A percentile compares a stretch with the other conserved stretches of the same genome.
These are phyloP conservation scores for Hibiscus syriacus DNA, from an alignment of 345 rosid species.

Conservation along the genomic window DNA sequence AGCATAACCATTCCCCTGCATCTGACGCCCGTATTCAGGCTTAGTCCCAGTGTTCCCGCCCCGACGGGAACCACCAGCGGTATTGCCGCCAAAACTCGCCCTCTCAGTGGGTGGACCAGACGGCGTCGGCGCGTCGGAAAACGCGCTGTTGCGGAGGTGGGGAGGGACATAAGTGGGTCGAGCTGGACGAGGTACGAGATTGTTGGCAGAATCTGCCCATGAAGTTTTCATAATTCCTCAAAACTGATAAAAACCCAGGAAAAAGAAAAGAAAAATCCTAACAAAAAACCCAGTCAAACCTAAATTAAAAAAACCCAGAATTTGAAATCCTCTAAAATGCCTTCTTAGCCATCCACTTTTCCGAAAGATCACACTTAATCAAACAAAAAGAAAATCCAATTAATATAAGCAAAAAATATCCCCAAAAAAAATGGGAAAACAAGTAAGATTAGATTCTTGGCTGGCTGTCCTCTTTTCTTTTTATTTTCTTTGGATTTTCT, in stretches of 20 bases:
- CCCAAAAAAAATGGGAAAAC: background rate
- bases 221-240: conserved; percentile 56
- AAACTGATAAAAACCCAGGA: conserved; percentile 12
- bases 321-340: background rate
- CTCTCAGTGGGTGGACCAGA: conserved; percentile 1
- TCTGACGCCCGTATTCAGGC: conserved; percentile 31
- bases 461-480: too few relatives aligned
- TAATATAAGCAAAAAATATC: background rate
- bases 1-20: conserved; percentile 22
- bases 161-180: conserved; percentile 77
- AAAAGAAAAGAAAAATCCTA: background rate
- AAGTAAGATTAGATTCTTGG: too few relatives aligned
- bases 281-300: too few relatives aligned
- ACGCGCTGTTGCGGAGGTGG: conserved; percentile 55
- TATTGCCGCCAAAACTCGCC: conserved; percentile 26
- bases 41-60: background rate
- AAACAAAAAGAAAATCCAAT: background rate
- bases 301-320: background rate
- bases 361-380: too few relatives aligned
- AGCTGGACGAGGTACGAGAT: background rate
- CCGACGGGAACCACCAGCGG: conserved; percentile 35
- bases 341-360: background rate
- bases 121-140: conserved; percentile 38
- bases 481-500: background rate
- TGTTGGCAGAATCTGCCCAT: conserved; percentile 78